Base-by-base conservation (phyloP, 2,329 filamentous ascomycete species). In the Xylaria hypoxylon region DNA sequence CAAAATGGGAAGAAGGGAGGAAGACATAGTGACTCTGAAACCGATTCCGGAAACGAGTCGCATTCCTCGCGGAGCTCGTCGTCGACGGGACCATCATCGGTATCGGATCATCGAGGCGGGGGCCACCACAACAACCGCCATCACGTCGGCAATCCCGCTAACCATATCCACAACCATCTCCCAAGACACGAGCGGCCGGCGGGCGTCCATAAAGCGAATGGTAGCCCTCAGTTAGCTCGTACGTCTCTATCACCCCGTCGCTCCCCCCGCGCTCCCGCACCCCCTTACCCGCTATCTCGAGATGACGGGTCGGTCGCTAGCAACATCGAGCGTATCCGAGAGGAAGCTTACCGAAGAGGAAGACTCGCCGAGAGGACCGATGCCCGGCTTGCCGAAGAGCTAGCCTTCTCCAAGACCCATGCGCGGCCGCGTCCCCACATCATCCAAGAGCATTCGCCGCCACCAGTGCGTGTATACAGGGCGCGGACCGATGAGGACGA, bases 281-380 rank as follows among this genome's bases (percentile, higher is more conserved):
- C 58, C 1, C 66, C 62, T 3, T 47, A 58, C 38, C 66, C 51
- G 1, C 22, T 38, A 0, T 50, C 62, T 4, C 33, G 19, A 17
- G 26, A n/a, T 1, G 10, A 28, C n/a, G 50, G 11, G 1, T 57
- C 61, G n/a, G 38, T 66, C 1, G 57, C 58, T 10, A 53, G 62
- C 40, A 67, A 72, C 24, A 66, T 73, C 6, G 68, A 73, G 28
- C 69, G 56, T 6, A 40, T 68, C 3, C 63, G 58, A 22, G 68
- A 72, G 33, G 59, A 70, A 13, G 74, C 72, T 22, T 75, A 70
- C 62, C 53, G 64, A 15, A 61, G 56, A 15, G 74, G 74, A 22
- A 15, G 61, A 38, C 33, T 56, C 0, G 51, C 44, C 3, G 61
- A 56, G 53, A 38, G 45, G 42, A 40, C 24, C 10, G 68, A 70